Base-by-base conservation (phyloP, 768 basidiomycete species). In the Mrakia gelida region DNA sequence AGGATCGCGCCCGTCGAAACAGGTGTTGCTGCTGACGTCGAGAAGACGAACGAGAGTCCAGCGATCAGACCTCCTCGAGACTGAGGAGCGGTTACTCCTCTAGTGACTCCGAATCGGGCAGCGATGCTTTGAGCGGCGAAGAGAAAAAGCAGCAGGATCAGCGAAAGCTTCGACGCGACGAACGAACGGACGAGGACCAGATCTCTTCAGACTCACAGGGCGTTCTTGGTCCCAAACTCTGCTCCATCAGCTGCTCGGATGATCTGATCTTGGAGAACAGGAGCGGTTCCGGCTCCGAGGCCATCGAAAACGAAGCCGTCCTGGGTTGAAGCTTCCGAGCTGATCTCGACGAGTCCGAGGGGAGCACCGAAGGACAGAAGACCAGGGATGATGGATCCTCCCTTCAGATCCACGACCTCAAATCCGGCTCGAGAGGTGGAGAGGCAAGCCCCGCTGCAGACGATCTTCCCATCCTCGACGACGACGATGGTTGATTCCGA, bases 221-320 rank as follows among this genome's bases (percentile, higher is more conserved):
- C 89, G 84, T 92, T 88, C 52, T 91, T 88, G 26, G 90, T 88
- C 1, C 86, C 87, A 81, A 91, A 93, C 76, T 88, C 87, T 41
- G 92, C 86, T 0, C 93, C 93, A 82, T 95, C 93, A 5, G 88
- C 88, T 16, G 91, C 93, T 52, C 87, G 86, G 32, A 89, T 85
- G 5, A 92, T 75, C 28, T 77, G 61, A 18, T 73, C 52, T 13
- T 56, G 15, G 2, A 74, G 63, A 21, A 75, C 28, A 21, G 49
- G 18, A 32, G 56, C 16, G 23, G 34, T 63, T 4, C 26, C 61
- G n/a, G 34, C 26, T 0, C 38, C 45, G 3, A 62, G 28, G 1
- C 45, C 45, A 59, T 75, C 73, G 73, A 56, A 30, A 18, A 56
- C 63, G 28, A 80, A 77, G 7, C 92, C 92, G 81, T 93, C 92